Evolutionary conservation across 202 grass and related monocot species (phyloP).

Genomic region (Zizania palustris): DNA sequence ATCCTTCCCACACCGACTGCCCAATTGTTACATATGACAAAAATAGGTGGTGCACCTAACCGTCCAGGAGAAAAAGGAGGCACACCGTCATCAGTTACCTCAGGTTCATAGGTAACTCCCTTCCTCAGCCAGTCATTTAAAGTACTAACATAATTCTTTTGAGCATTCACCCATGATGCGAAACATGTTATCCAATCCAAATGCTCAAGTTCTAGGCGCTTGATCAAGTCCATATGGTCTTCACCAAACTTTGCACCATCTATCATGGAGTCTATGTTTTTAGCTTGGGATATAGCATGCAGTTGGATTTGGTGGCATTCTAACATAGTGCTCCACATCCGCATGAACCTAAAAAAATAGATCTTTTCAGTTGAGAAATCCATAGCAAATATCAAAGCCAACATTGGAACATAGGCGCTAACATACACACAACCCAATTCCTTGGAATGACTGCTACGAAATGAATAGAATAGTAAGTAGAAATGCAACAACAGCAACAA

Average conservation of each 20-base stretch:
- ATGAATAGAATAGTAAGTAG: too few species aligned
- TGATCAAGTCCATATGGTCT: conserved; percentile 60
- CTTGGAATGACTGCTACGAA: too few species aligned
- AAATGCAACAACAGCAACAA: background rate
- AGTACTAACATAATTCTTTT: conserved; percentile 64
- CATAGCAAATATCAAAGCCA: conserved; percentile 31
- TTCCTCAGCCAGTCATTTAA: conserved; percentile 76
- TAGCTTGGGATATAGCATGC: conserved; percentile 84
- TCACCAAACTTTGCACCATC: conserved; percentile 61
- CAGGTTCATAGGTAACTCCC: conserved; percentile 72
- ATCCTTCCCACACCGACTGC: conserved; percentile 55
- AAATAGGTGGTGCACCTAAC: conserved; percentile 80
- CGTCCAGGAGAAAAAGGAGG: conserved; percentile 90
- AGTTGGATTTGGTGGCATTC: conserved; percentile 92
- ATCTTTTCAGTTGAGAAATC: background rate
- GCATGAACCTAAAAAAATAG: conserved; percentile 67
- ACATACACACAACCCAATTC: too few species aligned
- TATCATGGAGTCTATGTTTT: conserved; percentile 82
- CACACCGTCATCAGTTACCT: conserved; percentile 82
- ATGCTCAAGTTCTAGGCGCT: conserved; percentile 65
- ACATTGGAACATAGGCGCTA: conserved; percentile 1
- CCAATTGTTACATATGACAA: conserved; percentile 89
- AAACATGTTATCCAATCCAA: conserved; percentile 81
- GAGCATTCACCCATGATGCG: conserved; percentile 65
- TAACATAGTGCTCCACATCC: conserved; percentile 78